Base-by-base conservation (phyloP, 202 grass and related monocot species). In the Elaeis oleifera region DNA sequence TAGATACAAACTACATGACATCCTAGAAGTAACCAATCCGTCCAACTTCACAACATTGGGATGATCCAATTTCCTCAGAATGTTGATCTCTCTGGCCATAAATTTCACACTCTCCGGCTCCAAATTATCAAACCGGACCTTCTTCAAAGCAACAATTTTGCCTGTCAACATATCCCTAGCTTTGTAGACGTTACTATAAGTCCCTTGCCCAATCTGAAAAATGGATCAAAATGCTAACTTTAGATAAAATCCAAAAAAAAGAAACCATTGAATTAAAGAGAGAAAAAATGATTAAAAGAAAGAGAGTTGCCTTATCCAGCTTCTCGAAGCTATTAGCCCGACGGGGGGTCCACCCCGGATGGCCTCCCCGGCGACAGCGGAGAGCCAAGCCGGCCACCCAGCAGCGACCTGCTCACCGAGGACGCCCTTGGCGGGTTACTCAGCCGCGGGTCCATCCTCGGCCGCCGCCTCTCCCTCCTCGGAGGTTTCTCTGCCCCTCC, bases 111-210 rank as follows among this genome's bases (percentile, higher is more conserved):
- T 89, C 73, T 95, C 85, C 0, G 90, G 90, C 78, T 95, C 90
- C 5, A 95, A 75, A 69, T 95, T 95, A 73, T 95, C 90, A 59
- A 95, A 95, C 23, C 90, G 85, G 61, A 95, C 90, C 79, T 95
- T 95, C 82, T 95, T 95, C 17, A 95, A 62, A 22, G 90, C 85
- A 27, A 95, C 85, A 80, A 95, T 95, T 77, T 89, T 75, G 63
- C 79, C 81, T 52, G 70, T 89, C 39, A 71, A 18, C 55, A 74
- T 81, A 63, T 95, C 90, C 53, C 90, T 83, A 51, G 90, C 90
- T 74, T 95, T 95, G 74, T 95, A 95, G 58, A 95, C 90, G 50
- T 95, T 95, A 76, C 90, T 95, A 78, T 95, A 95, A 36, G 90
- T 95, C 18, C 90, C 90, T 58, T 95, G 90, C 39, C 90, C 90